Base-by-base conservation (phyloP, 805 yeast genomes). In the Priceomyces fermenticarens region DNA sequence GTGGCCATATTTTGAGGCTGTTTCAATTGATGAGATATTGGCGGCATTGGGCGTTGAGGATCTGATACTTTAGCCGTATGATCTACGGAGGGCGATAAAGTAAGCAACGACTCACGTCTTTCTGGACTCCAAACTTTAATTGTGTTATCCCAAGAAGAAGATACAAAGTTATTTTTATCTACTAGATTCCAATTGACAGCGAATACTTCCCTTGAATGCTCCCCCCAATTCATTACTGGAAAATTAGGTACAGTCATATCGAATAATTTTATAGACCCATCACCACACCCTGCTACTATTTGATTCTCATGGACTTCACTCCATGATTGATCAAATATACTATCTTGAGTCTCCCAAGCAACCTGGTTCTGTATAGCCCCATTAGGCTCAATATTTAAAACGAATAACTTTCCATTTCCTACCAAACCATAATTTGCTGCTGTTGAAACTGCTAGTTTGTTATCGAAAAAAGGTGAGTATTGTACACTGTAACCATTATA, bases 371-470 rank as follows among this genome's bases (percentile, higher is more conserved):
- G 53, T 12, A 88, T 72, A n/a, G 49, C 53, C 0, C 98, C 98
- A 45, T 71, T 65, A 15, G 80, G 77, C 39, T 74, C 77, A 35
- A 91, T 85, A 36, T 80, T 80, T 16, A 91, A 66, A 1, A 91
- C 70, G 50, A 70, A 83, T 23, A 91, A 67, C 50, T 87, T 75
- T 4, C 99, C 99, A 61, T 91, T 91, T 2, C 99, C 99, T 3
- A 89, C 96, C 3, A 91, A 68, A 1, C 98, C 98, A 61, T 81
- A 91, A 65, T 91, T 93, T 20, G 97, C 88, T 1, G 96, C 83
- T 0, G 95, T 74, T 0, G 96, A 95, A 26, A 88, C 91, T 0
- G 96, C 97, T 15, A 91, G 55, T 54, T 87, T 85, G 65, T 85
- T 87, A 62, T 91, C 98, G 52, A 80, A 86, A 54, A 81, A 91